Evolutionary conservation across 192 early-diverging fungal genomes (phyloP).

Genomic region (Umbelopsis sp.): DNA sequence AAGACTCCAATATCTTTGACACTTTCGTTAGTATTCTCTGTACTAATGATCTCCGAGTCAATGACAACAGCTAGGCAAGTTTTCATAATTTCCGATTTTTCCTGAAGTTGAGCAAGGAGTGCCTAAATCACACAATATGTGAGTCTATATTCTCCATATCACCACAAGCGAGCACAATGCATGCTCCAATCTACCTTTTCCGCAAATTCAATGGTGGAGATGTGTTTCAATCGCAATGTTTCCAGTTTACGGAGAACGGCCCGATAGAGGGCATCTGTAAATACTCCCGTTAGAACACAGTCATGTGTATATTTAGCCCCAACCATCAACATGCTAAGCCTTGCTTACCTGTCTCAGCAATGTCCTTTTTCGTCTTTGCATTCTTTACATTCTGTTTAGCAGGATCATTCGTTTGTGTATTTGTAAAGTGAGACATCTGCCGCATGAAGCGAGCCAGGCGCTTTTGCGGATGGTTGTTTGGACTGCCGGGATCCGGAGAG

Average conservation of each 20-base stretch:
- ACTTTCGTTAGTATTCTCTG: neutral
- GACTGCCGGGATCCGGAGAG: neutral
- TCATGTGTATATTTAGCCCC: too few species aligned
- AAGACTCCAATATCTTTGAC: neutral
- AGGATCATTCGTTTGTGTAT: slow-evolving; percentile 15
- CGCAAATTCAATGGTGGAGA: slow-evolving; percentile 10
- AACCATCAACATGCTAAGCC: neutral
- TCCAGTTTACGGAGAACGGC: slow-evolving; percentile 24
- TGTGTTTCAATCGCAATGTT: slow-evolving; percentile 7
- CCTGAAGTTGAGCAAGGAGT: neutral
- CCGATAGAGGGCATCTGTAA: slow-evolving; percentile 25
- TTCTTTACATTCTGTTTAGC: slow-evolving; percentile 23
- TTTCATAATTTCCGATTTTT: neutral
- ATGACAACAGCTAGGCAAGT: neutral
- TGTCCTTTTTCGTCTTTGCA: slow-evolving; percentile 35
- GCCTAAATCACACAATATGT: neutral
- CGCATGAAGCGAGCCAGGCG: slow-evolving; percentile 34
- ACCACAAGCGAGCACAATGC: neutral
- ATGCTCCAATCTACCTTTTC: neutral
- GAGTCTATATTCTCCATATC: neutral
- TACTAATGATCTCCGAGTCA: neutral
- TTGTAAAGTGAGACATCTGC: slow-evolving; percentile 25
- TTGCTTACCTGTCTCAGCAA: slow-evolving; percentile 33
- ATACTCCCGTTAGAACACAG: too few species aligned
- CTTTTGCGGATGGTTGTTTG: slow-evolving; percentile 11